These are phyloP conservation scores for Dipodascus geniculatus DNA, from an alignment of 805 yeast species.

Conservation along the genomic window DNA sequence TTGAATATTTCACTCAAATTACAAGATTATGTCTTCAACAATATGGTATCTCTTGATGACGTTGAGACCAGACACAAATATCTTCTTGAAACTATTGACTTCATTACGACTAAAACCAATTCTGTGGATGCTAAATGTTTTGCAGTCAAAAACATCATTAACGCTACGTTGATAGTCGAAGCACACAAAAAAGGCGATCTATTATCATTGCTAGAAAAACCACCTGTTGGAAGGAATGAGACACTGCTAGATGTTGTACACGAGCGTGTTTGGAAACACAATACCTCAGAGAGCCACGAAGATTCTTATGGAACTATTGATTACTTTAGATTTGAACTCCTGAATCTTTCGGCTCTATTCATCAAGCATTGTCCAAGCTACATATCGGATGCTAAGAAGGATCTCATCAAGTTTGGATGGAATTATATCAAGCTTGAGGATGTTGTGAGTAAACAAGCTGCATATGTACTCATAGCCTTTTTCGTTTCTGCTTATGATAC, in stretches of 20 bases:
- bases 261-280: slow-evolving; percentile 51
- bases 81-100: slow-evolving; percentile 40
- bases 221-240: slow-evolving; percentile 18
- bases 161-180: slow-evolving; percentile 54
- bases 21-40: slow-evolving; percentile 45
- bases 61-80: slow-evolving; percentile 35
- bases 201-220: slow-evolving; percentile 31
- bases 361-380: slow-evolving; percentile 54
- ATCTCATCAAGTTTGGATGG: slow-evolving; percentile 91
- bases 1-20: slow-evolving; percentile 36
- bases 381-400: slow-evolving; percentile 57
- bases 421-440: slow-evolving; percentile 83
- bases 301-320: slow-evolving; percentile 60
- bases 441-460: slow-evolving; percentile 78
- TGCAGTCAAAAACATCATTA: slow-evolving; percentile 49
- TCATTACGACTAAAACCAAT: slow-evolving; percentile 34
- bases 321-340: slow-evolving; percentile 58
- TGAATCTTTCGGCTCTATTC: slow-evolving; percentile 70
- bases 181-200: slow-evolving; percentile 39
- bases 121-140: slow-evolving; percentile 47
- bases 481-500: slow-evolving; percentile 84
- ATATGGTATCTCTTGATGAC: slow-evolving; percentile 42
- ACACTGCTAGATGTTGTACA: slow-evolving; percentile 58
- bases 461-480: slow-evolving; percentile 76
- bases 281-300: background rate